Conservation (phyloP, 208 protist species). For the Endotrypanum monterogeii region DNA sequence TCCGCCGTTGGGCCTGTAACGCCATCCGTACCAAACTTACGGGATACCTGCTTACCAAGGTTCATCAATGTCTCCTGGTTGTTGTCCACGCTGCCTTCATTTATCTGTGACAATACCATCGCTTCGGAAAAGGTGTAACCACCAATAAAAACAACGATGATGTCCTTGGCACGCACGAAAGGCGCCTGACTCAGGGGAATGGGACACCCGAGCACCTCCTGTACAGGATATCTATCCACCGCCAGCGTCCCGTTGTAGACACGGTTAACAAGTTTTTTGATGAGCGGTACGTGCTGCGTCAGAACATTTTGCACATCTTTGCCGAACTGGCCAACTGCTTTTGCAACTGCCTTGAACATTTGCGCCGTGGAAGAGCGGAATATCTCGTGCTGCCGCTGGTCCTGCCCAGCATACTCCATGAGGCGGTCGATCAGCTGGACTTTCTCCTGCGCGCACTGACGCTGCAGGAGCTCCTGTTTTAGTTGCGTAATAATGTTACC, state of each 20-base stretch:
- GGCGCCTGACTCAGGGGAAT: conserved; percentile 53
- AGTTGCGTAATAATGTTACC: conserved; percentile 71
- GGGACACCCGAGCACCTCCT: conserved; percentile 61
- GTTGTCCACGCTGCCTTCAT: conserved; percentile 78
- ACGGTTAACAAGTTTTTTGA: conserved; percentile 90
- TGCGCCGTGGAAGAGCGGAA: conserved; percentile 72
- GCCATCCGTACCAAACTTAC: conserved; percentile 38
- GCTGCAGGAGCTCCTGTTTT: conserved; percentile 62
- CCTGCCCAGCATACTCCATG: conserved; percentile 65
- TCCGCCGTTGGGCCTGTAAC: conserved; percentile 38
- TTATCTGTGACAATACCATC: conserved; percentile 76
- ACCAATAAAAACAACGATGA: conserved; percentile 81
- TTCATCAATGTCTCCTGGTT: conserved; percentile 83
- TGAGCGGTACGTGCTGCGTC: conserved; percentile 95
- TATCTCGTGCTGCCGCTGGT: conserved; percentile 71
- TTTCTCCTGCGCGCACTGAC: conserved; percentile 59
- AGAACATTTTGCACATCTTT: conserved; percentile 96
- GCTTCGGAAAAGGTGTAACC: conserved; percentile 85
- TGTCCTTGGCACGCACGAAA: conserved; percentile 75
- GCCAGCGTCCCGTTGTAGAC: conserved; percentile 82
- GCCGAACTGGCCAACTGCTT: conserved; percentile 79
- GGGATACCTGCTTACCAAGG: conserved; percentile 66
- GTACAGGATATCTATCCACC: conserved; percentile 64
- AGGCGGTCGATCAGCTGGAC: conserved; percentile 76
- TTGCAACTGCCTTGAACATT: conserved; percentile 79